A percentile compares a stretch with the other conserved stretches of the same genome.
Conservation (phyloP, 108 stramenopile genomes). For the Poteriospumella lacustris region DNA sequence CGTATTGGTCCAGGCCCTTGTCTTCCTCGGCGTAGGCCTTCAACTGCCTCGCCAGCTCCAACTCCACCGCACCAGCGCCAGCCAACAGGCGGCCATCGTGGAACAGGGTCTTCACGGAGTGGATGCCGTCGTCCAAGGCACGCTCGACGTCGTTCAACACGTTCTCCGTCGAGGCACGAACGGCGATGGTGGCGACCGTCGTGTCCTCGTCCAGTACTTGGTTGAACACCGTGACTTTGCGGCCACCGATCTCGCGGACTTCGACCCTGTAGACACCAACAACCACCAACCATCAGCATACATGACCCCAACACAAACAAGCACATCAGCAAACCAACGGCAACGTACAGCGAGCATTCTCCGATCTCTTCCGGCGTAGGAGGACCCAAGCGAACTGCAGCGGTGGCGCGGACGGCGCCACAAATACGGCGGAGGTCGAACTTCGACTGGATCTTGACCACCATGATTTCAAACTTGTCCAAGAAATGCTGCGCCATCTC, state of each 20-base stretch:
- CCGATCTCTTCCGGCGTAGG: conserved; percentile 97
- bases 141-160: conserved; percentile 91
- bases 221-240: conserved; percentile 79
- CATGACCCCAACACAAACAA: too few relatives aligned
- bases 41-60: conserved; percentile 75
- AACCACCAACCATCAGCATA: too few relatives aligned
- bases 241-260: conserved; percentile 79
- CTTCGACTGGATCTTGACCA: conserved; percentile 81
- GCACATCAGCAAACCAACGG: too few relatives aligned
- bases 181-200: conserved; percentile 76
- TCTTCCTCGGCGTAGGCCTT: conserved; percentile 65
- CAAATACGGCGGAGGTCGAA: conserved; percentile 95
- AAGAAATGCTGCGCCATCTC: conserved; percentile 59
- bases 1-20: conserved; percentile 95
- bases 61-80: conserved; percentile 89
- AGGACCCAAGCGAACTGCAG: conserved; percentile 86
- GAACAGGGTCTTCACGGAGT: conserved; percentile 75
- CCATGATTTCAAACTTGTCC: conserved; percentile 70
- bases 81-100: conserved; percentile 80
- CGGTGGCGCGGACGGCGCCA: conserved; percentile 83
- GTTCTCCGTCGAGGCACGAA: conserved; percentile 82
- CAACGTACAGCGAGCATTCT: conserved; percentile 36
- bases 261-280: too few relatives aligned
- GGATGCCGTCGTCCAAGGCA: conserved; percentile 88
- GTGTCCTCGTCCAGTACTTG: conserved; percentile 64